These are phyloP conservation scores for Margaritispora aquatica DNA, from an alignment of 495 filamentous ascomycete species.

Conservation along the genomic window DNA sequence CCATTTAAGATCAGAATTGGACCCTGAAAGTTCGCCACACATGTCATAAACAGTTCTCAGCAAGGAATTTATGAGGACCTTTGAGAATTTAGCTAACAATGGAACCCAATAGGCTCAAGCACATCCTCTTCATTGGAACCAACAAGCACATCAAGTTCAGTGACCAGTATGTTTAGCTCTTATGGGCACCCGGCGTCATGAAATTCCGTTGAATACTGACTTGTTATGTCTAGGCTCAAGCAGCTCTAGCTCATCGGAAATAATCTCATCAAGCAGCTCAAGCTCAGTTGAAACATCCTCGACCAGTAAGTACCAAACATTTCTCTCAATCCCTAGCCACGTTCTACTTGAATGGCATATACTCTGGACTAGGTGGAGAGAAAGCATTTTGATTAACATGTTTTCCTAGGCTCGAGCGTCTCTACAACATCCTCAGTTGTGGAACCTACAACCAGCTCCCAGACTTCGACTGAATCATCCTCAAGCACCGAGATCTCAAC, in stretches of 20 bases:
- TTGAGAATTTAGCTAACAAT: neutral
- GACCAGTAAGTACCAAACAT: neutral
- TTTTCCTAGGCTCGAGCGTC: neutral
- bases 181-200: neutral
- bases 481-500: constrained; percentile 1
- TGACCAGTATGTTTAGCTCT: neutral
- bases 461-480: neutral
- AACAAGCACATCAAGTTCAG: neutral
- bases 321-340: no score
- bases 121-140: neutral
- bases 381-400: no score
- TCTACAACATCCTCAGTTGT: neutral
- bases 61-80: neutral
- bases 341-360: no score
- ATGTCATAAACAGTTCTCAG: no score
- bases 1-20: no score
- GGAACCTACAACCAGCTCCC: neutral
- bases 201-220: neutral
- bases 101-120: neutral
- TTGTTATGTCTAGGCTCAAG: neutral
- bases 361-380: no score
- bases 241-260: neutral
- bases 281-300: neutral
- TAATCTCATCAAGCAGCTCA: constrained; percentile 1
- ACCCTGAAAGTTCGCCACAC: no score